Conservation (phyloP, 2,329 filamentous ascomycete genomes). For the Botryotinia narcissicola region DNA sequence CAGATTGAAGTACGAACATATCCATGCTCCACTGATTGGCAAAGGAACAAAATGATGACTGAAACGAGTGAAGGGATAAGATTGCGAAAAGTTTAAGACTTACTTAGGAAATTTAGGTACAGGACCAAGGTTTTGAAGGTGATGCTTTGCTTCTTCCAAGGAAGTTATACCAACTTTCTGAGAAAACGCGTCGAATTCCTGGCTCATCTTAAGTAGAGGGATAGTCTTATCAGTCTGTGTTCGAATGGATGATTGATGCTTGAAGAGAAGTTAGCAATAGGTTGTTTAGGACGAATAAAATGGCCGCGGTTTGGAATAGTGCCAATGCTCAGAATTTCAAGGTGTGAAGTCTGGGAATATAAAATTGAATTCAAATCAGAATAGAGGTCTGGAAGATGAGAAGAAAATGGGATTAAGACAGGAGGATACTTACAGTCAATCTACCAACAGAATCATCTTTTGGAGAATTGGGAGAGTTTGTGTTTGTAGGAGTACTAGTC, state of each 20-base stretch:
- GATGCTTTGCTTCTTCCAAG: conserved; percentile 6
- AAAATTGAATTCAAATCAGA: neutral
- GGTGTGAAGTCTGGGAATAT: neutral
- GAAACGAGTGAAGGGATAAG: neutral
- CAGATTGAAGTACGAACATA: neutral
- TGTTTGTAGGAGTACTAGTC: neutral
- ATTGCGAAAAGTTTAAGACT: neutral
- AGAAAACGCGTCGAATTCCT: conserved; percentile 6
- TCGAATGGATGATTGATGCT: conserved; percentile 4
- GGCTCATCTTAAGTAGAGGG: neutral
- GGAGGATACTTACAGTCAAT: conserved; percentile 7
- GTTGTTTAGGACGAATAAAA: neutral
- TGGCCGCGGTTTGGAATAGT: neutral
- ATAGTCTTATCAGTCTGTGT: neutral
- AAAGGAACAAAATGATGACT: neutral
- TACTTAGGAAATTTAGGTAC: conserved; percentile 3
- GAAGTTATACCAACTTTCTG: neutral
- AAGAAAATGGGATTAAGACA: neutral
- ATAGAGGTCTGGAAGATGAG: neutral
- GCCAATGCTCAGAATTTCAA: too few species aligned
- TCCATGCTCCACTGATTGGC: neutral
- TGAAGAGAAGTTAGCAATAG: neutral
- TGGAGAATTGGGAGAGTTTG: neutral
- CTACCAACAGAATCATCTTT: neutral
- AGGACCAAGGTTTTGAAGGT: conserved; percentile 10